Evolutionary conservation across 257 asterid genomes (phyloP).

Genomic region (Datura wrightii): DNA sequence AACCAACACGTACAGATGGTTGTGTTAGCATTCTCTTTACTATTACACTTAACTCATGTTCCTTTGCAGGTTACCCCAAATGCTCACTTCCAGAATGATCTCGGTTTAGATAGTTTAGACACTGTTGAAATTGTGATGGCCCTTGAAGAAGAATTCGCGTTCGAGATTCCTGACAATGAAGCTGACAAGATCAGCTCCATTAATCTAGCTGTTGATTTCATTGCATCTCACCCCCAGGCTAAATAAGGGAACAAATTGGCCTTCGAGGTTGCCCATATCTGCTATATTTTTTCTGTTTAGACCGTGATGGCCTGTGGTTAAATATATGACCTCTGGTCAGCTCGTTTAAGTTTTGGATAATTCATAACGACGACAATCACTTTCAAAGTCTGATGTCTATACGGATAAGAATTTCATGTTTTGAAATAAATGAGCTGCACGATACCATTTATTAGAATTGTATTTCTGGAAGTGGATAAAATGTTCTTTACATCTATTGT

Average conservation of each 20-base stretch:
- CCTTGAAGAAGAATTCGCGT: constrained; percentile 52
- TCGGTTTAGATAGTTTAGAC: constrained; percentile 54
- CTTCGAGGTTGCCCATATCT: no score
- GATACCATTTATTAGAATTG: background rate
- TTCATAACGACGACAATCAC: background rate
- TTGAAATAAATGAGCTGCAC: constrained; percentile 14
- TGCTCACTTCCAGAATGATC: constrained; percentile 56
- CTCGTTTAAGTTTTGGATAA: background rate
- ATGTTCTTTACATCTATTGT: background rate
- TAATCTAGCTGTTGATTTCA: constrained; percentile 48
- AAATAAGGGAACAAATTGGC: constrained; percentile 29
- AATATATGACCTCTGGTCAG: background rate
- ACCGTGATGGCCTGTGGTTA: constrained; percentile 14
- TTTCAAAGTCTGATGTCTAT: background rate
- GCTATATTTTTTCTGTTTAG: background rate
- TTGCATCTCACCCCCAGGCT: constrained; percentile 53
- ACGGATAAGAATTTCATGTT: background rate
- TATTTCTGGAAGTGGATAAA: background rate
- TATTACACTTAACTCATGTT: background rate
- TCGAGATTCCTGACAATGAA: constrained; percentile 53
- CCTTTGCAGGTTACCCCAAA: constrained; percentile 43
- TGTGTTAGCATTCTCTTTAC: background rate
- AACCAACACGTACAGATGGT: background rate
- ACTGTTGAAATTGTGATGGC: constrained; percentile 50
- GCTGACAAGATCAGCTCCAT: constrained; percentile 48